These are phyloP conservation scores for Oxyria digyna DNA, from an alignment of 148 eudicot species.

Conservation along the genomic window DNA sequence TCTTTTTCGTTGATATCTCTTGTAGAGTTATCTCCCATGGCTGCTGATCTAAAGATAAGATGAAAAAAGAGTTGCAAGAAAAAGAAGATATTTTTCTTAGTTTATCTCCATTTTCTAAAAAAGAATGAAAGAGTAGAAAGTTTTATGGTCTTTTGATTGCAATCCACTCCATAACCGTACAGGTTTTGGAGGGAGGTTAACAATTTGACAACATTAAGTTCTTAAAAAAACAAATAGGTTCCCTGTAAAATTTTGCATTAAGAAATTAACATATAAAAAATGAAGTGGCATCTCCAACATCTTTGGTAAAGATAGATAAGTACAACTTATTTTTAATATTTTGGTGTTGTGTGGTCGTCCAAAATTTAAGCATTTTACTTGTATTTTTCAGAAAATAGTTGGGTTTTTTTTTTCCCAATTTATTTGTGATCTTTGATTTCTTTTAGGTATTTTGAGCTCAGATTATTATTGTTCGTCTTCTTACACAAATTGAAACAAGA, in stretches of 20 bases:
- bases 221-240: not conserved
- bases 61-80: conserved; percentile 11
- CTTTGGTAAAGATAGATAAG: not conserved
- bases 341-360: not conserved
- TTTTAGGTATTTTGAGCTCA: not conserved
- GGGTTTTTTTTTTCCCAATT: not conserved
- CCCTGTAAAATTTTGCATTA: not conserved
- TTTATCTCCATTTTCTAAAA: not conserved
- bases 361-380: not conserved
- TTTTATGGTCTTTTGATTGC: not conserved
- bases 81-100: not conserved
- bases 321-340: not conserved
- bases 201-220: not conserved
- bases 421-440: not conserved
- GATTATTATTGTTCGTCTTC: not conserved
- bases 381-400: not conserved
- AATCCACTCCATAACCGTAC: conserved; percentile 3
- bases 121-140: not conserved
- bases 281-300: not conserved
- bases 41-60: not conserved
- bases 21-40: conserved; percentile 35
- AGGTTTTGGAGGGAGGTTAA: not conserved
- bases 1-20: conserved; percentile 38
- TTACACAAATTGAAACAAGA: not conserved
- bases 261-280: not conserved